These are phyloP conservation scores for Lentinula sp. DNA, from an alignment of 768 basidiomycete species.

Conservation along the genomic window DNA sequence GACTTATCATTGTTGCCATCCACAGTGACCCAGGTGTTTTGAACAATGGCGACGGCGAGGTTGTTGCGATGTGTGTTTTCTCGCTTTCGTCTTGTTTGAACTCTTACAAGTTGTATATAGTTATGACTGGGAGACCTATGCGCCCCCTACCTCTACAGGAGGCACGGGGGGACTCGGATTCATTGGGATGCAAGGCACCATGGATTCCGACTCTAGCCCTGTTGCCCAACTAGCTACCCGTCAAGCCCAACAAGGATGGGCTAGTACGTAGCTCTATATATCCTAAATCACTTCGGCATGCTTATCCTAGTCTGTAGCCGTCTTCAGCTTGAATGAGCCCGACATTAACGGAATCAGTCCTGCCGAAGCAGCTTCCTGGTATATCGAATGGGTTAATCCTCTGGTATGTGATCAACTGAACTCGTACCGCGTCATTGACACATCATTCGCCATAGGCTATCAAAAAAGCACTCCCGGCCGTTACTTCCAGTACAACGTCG, in stretches of 20 bases:
- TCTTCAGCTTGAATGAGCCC: slow-evolving; percentile 31
- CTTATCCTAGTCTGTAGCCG: slow-evolving; percentile 9
- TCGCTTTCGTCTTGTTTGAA: not conserved
- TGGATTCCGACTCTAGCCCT: slow-evolving; percentile 30
- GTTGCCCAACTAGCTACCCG: slow-evolving; percentile 23
- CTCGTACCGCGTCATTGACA: not conserved
- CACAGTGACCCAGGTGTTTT: slow-evolving; percentile 12
- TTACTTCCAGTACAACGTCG: slow-evolving; percentile 23
- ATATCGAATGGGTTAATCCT: slow-evolving; percentile 28
- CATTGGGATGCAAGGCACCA: slow-evolving; percentile 32
- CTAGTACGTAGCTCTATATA: slow-evolving; percentile 16
- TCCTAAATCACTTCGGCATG: not conserved
- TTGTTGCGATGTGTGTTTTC: slow-evolving; percentile 23
- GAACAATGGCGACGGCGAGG: slow-evolving; percentile 25
- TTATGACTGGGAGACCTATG: slow-evolving; percentile 31
- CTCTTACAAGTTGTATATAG: slow-evolving; percentile 9
- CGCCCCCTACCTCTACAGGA: slow-evolving; percentile 24
- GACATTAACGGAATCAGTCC: slow-evolving; percentile 24
- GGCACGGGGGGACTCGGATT: slow-evolving; percentile 30
- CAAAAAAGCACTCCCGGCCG: slow-evolving; percentile 31
- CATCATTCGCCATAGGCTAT: slow-evolving; percentile 16
- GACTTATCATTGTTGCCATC: not conserved
- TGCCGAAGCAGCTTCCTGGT: slow-evolving; percentile 26
- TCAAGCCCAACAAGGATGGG: slow-evolving; percentile 23
- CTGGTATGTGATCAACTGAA: slow-evolving; percentile 14